A percentile compares a stretch with the other conserved stretches of the same genome.
These are phyloP conservation scores for Suhomyces taliae DNA, from an alignment of 1,139 yeast genomes.

Conservation along the genomic window DNA sequence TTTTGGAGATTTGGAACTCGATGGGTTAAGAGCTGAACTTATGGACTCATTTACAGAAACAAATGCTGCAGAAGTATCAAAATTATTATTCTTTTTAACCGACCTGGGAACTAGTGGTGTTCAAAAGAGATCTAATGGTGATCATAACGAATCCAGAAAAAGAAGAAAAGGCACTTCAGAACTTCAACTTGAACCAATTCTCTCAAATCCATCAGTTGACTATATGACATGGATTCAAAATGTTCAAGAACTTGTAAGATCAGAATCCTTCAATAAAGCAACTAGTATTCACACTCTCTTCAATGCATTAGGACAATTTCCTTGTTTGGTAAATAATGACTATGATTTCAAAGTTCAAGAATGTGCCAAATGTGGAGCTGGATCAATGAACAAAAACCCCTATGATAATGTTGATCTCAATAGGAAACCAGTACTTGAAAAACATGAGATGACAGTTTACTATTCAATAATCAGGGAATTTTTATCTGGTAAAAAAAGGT, in stretches of 20 bases:
- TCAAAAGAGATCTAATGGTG: neutral
- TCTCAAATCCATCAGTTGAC: slow-evolving; percentile 11
- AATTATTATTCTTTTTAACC: slow-evolving; percentile 9
- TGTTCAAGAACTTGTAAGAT: slow-evolving; percentile 10
- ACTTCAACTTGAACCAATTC: neutral
- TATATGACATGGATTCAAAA: slow-evolving; percentile 27
- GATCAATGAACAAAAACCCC: slow-evolving; percentile 22
- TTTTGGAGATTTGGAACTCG: slow-evolving; percentile 21
- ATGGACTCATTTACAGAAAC: slow-evolving; percentile 10
- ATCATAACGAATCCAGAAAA: neutral
- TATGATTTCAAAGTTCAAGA: slow-evolving; percentile 27
- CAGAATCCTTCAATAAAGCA: slow-evolving; percentile 6
- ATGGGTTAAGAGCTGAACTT: slow-evolving; percentile 12
- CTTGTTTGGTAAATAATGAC: slow-evolving; percentile 40
- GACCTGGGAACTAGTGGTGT: slow-evolving; percentile 1
- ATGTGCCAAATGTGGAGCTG: slow-evolving; percentile 46
- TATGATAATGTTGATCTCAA: slow-evolving; percentile 21
- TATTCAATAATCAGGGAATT: slow-evolving; percentile 27
- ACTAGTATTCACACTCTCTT: slow-evolving; percentile 27
- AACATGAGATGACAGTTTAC: slow-evolving; percentile 21
- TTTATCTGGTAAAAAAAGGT: slow-evolving; percentile 10
- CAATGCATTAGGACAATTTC: slow-evolving; percentile 43
- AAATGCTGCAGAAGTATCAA: slow-evolving; percentile 5
- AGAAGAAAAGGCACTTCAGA: neutral
- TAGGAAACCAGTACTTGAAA: slow-evolving; percentile 25